These are phyloP conservation scores for Pseudoturritis turrita DNA, from an alignment of 345 rosid genomes.

Conservation along the genomic window DNA sequence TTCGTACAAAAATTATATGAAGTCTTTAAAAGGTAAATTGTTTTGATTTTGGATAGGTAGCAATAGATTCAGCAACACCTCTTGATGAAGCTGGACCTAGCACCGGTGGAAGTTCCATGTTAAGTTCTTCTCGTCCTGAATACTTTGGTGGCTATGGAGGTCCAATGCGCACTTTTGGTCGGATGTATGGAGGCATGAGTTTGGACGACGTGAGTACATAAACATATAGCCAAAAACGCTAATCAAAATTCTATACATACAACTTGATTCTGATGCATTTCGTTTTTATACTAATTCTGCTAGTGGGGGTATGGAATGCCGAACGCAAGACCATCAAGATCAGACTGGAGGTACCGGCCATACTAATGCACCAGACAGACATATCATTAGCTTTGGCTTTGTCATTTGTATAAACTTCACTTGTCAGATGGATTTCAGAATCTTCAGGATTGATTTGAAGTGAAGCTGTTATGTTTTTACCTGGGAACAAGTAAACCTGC, in stretches of 20 bases:
- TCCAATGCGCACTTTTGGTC: constrained; percentile 67
- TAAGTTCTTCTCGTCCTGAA: constrained; percentile 38
- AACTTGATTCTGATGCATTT: neutral
- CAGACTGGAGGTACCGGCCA: constrained; percentile 92
- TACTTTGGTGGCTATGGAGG: constrained; percentile 83
- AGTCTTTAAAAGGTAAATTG: neutral
- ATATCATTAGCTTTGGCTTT: constrained; percentile 15
- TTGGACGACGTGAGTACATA: constrained; percentile 60
- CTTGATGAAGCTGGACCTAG: constrained; percentile 78
- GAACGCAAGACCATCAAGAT: constrained; percentile 63
- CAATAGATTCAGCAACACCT: constrained; percentile 96
- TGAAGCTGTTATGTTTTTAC: neutral
- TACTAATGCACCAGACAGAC: constrained; percentile 37
- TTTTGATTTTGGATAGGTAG: constrained; percentile 53
- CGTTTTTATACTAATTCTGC: neutral
- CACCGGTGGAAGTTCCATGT: constrained; percentile 44
- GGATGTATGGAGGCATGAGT: constrained; percentile 78
- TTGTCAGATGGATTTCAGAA: constrained; percentile 4
- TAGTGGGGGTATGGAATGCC: constrained; percentile 79
- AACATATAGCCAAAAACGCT: neutral
- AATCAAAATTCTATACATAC: neutral
- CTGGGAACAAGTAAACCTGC: neutral
- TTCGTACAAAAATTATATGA: neutral
- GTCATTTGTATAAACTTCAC: constrained; percentile 23
- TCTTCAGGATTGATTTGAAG: neutral